Evolutionary conservation across 1,139 yeast species (phyloP), one percentile per base, ranked within the genome.

Genomic region (Diutina neorugosa): DNA sequence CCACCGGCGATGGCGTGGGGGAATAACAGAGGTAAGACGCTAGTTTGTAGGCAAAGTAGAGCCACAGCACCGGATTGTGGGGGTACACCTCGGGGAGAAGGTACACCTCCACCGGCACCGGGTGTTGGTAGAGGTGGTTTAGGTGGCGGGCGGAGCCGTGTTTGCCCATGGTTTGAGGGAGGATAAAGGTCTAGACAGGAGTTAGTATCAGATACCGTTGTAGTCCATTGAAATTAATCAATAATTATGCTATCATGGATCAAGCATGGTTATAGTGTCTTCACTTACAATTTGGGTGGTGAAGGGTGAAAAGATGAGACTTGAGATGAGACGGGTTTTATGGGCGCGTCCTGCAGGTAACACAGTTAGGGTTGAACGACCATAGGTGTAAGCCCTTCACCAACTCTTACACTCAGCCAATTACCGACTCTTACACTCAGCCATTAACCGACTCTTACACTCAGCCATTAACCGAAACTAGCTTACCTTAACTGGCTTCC

Each of bases 171-270:
- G 63, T 64, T 31, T 31, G 4, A 2, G 25, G 25, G 25, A 23
- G 4, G 25, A n/a, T n/a, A 7, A 31, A 9, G n/a, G 12, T 31
- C 37, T 31, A n/a, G 4, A 31, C 4, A 34, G 20, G 3, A 43
- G 48, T 41, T 48, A 49, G 46, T 44, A 51, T 90, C 98, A 90
- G 98, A 90, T 90, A 90, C 98, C 98, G 98, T 90, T 90, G 97
- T 90, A 90, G 98, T 91, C 97, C 84, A 80, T 82, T 82, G 50
- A 46, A n/a, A 27, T 25, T 20, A 44, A 44, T 44, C 48, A 46
- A 46, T 46, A n/a, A 42, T 19, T 25, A 46, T 46, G 50, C 50
- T 46, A 25, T 46, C 50, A 25, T n/a, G 50, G 27, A 25, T 46
- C 50, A 46, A 46, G 50, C 50, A 46, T 46, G 37, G 21, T 14